A percentile compares a stretch with the other conserved stretches of the same genome.
Evolutionary conservation across 495 filamentous ascomycete species (phyloP).

Genomic region (Coniosporium apollinis): DNA sequence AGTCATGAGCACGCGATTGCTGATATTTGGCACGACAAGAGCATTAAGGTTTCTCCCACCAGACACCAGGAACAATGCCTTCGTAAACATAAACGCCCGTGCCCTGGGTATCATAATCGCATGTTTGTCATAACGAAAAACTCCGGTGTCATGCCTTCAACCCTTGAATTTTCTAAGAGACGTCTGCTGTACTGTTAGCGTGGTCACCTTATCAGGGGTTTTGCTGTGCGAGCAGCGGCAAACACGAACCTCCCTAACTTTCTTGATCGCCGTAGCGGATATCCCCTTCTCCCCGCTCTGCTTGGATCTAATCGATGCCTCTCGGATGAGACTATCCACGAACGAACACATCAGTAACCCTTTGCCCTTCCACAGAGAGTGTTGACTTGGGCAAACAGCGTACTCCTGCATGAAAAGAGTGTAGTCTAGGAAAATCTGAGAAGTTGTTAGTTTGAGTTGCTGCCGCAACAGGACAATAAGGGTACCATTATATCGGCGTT

Average conservation of each 20-base stretch:
- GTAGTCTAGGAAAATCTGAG: slow-evolving; percentile 75
- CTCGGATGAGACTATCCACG: slow-evolving; percentile 54
- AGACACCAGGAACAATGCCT: too few relatives aligned
- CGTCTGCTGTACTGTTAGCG: slow-evolving; percentile 3
- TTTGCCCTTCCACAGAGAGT: too few relatives aligned
- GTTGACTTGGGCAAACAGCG: too few relatives aligned
- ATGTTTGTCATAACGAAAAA: too few relatives aligned
- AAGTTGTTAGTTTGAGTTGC: slow-evolving; percentile 1
- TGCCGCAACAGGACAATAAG: neutral
- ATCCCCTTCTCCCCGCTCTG: slow-evolving; percentile 56
- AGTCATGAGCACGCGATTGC: too few relatives aligned
- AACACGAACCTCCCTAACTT: slow-evolving; percentile 52
- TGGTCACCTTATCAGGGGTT: neutral
- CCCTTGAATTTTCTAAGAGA: slow-evolving; percentile 62
- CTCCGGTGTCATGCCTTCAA: slow-evolving; percentile 29
- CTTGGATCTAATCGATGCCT: slow-evolving; percentile 62
- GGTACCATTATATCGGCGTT: slow-evolving; percentile 76
- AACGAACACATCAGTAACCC: too few relatives aligned
- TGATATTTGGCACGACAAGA: too few relatives aligned
- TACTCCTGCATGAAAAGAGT: slow-evolving; percentile 82
- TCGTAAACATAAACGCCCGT: too few relatives aligned
- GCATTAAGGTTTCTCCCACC: too few relatives aligned
- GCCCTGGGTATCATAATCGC: too few relatives aligned
- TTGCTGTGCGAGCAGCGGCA: neutral
- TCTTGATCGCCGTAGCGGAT: slow-evolving; percentile 55